phyloP scores from a whole-genome alignment of 2,329 filamentous ascomycete species.

The Aaosphaeria pasadenensis region DNA sequence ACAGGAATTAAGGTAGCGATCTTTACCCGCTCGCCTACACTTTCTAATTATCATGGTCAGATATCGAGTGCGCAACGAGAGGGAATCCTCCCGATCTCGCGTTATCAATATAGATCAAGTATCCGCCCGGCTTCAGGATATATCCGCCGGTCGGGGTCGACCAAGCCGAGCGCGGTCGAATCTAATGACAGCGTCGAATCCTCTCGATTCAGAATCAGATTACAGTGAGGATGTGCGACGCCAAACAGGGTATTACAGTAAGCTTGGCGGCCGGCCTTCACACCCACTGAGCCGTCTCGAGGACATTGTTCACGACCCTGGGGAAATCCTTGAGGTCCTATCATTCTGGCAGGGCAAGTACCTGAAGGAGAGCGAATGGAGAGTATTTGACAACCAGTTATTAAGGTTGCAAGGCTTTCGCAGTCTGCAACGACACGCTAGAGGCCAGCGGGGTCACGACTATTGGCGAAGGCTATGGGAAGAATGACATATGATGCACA shows the following conservation, averaged over 20 bases:
- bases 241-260: slow-evolving; percentile 20
- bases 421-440: slow-evolving; percentile 4
- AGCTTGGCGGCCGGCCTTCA: slow-evolving; percentile 30
- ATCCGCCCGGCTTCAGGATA: slow-evolving; percentile 2
- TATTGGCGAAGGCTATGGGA: slow-evolving; percentile 3
- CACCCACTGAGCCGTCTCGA: slow-evolving; percentile 13
- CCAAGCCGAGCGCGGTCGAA: not conserved
- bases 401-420: slow-evolving; percentile 29
- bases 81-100: not conserved
- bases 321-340: not conserved
- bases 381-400: no score
- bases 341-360: no score
- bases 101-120: slow-evolving; percentile 5
- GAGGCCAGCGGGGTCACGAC: slow-evolving; percentile 16
- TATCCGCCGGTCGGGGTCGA: not conserved
- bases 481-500: not conserved
- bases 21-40: not conserved
- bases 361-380: no score
- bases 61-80: not conserved
- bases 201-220: slow-evolving; percentile 1
- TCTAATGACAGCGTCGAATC: not conserved
- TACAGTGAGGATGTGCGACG: not conserved
- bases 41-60: not conserved
- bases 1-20: not conserved
- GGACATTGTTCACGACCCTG: slow-evolving; percentile 15